Evolutionary conservation across 345 rosid species (phyloP).

Genomic region (Arabidopsis arenosa): DNA sequence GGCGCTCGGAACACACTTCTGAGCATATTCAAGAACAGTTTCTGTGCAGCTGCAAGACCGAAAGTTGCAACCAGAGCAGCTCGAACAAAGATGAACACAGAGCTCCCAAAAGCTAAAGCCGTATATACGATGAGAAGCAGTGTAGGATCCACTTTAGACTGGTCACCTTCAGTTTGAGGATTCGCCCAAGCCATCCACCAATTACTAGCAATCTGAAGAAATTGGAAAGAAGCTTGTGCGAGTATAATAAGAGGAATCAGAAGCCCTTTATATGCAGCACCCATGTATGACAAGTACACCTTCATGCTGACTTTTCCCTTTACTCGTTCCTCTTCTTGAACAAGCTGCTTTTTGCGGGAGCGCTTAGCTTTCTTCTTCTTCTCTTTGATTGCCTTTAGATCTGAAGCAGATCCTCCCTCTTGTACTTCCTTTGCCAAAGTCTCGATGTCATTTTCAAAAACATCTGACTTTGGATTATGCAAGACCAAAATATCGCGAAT

Average conservation of each 20-base stretch:
- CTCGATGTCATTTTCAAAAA: slow-evolving; percentile 61
- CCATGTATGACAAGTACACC: slow-evolving; percentile 97
- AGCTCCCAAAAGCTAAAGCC: slow-evolving; percentile 98
- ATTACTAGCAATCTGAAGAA: slow-evolving; percentile 97
- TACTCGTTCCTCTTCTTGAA: slow-evolving; percentile 99
- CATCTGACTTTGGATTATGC: slow-evolving; percentile 59
- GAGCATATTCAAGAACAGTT: slow-evolving; percentile 90
- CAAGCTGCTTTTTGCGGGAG: slow-evolving; percentile 89
- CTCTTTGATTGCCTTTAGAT: slow-evolving; percentile 68
- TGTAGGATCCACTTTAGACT: slow-evolving; percentile 81
- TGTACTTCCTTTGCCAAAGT: slow-evolving; percentile 86
- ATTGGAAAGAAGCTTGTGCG: slow-evolving; percentile 87
- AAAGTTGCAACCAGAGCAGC: slow-evolving; percentile 98
- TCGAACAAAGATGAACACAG: slow-evolving; percentile 92
- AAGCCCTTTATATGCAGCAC: slow-evolving; percentile 92
- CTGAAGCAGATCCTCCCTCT: slow-evolving; percentile 79
- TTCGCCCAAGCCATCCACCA: slow-evolving; percentile 99
- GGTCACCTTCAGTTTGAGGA: slow-evolving; percentile 95
- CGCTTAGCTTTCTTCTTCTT: slow-evolving; percentile 90
- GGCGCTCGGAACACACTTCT: slow-evolving; percentile 95
- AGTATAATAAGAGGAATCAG: slow-evolving; percentile 89
- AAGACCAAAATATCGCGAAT: slow-evolving; percentile 47
- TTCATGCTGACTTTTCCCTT: slow-evolving; percentile 97
- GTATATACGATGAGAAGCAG: slow-evolving; percentile 87
- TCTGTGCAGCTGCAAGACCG: slow-evolving; percentile 98